These are phyloP conservation scores for Acer campestre DNA, from an alignment of 345 rosid genomes.

Conservation along the genomic window DNA sequence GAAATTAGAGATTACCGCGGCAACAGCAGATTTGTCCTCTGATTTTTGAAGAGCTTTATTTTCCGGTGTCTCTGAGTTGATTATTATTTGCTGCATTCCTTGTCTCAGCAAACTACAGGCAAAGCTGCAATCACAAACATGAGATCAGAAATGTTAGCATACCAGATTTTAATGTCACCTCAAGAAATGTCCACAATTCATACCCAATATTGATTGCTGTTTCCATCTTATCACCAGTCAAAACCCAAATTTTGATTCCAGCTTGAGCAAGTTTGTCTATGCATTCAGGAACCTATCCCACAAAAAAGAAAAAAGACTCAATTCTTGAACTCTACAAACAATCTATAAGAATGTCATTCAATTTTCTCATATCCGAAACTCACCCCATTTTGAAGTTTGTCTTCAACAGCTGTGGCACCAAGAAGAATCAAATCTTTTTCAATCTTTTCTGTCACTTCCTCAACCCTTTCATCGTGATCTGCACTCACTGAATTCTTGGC, in stretches of 20 bases:
- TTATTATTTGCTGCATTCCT: slow-evolving; percentile 89
- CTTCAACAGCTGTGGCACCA: slow-evolving; percentile 97
- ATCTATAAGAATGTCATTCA: slow-evolving; percentile 8
- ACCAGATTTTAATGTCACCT: neutral
- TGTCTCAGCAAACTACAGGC: slow-evolving; percentile 95
- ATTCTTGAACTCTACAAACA: neutral
- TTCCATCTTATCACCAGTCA: slow-evolving; percentile 99
- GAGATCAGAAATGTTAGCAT: slow-evolving; percentile 24
- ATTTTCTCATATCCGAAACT: slow-evolving; percentile 13
- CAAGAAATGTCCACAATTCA: slow-evolving; percentile 5
- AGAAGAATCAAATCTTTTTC: slow-evolving; percentile 82
- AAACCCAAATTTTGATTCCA: slow-evolving; percentile 92
- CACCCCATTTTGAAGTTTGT: slow-evolving; percentile 97
- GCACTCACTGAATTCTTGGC: slow-evolving; percentile 67
- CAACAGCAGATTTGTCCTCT: slow-evolving; percentile 65
- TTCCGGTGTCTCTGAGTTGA: slow-evolving; percentile 76
- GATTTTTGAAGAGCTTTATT: slow-evolving; percentile 68
- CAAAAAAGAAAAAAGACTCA: neutral
- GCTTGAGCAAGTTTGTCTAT: slow-evolving; percentile 98
- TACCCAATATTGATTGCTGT: slow-evolving; percentile 97
- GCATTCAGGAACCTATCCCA: slow-evolving; percentile 89
- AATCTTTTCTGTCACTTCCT: slow-evolving; percentile 64
- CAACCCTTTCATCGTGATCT: slow-evolving; percentile 73
- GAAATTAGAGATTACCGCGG: slow-evolving; percentile 40
- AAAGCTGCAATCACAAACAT: slow-evolving; percentile 55